These are phyloP conservation scores for Mycosarcoma mackinlayi DNA, from an alignment of 1,284 basidiomycete species.

Conservation along the genomic window DNA sequence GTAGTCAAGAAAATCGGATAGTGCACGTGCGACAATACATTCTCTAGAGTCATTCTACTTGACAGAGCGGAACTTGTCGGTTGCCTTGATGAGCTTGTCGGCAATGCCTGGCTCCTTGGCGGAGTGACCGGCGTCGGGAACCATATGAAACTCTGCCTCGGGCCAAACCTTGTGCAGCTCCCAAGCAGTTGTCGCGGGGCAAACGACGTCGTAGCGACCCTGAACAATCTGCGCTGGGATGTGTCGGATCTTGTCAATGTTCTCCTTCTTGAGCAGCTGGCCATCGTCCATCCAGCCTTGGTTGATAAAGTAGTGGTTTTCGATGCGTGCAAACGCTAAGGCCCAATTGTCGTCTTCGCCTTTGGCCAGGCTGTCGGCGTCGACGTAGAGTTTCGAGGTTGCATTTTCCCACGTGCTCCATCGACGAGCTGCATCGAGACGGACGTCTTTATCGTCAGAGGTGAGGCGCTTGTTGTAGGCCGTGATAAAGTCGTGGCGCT, in stretches of 20 bases:
- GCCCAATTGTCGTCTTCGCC: slow-evolving; percentile 70
- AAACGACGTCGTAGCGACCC: slow-evolving; percentile 73
- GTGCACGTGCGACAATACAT: too few species aligned
- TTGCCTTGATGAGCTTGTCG: slow-evolving; percentile 78
- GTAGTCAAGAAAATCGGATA: too few species aligned
- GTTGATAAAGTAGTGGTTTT: slow-evolving; percentile 85
- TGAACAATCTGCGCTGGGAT: slow-evolving; percentile 82
- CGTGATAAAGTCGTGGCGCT: slow-evolving; percentile 81
- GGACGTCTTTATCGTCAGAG: slow-evolving; percentile 77
- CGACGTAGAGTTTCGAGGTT: slow-evolving; percentile 62
- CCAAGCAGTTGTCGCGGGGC: slow-evolving; percentile 70
- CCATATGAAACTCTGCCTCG: slow-evolving; percentile 70
- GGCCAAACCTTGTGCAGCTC: slow-evolving; percentile 62
- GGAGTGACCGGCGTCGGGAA: slow-evolving; percentile 92
- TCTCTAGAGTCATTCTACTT: background rate
- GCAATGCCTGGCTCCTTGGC: slow-evolving; percentile 81
- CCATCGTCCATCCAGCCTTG: slow-evolving; percentile 90
- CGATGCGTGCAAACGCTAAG: slow-evolving; percentile 80
- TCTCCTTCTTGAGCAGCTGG: slow-evolving; percentile 82
- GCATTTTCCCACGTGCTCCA: slow-evolving; percentile 73
- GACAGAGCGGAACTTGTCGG: slow-evolving; percentile 60
- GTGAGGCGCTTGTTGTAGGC: slow-evolving; percentile 85
- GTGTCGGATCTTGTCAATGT: slow-evolving; percentile 82
- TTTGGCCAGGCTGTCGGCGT: slow-evolving; percentile 51
- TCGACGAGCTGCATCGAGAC: slow-evolving; percentile 80